These are phyloP conservation scores for Helotiales sp. DNA, from an alignment of 2,329 filamentous ascomycete species.

Conservation along the genomic window DNA sequence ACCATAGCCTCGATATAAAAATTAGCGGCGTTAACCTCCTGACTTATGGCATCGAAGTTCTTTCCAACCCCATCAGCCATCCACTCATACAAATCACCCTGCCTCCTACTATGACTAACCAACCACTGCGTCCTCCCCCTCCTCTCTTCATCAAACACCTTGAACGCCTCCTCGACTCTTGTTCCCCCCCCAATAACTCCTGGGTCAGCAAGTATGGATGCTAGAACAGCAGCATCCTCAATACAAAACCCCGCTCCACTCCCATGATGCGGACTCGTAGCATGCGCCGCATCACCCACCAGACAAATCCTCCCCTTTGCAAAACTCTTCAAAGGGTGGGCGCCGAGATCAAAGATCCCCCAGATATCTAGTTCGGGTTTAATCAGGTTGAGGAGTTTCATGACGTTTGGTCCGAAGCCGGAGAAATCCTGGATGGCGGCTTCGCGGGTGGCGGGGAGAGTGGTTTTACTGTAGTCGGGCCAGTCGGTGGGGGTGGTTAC, in stretches of 20 bases:
- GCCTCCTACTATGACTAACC: neutral
- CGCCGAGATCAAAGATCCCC: constrained; percentile 1
- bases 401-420: neutral
- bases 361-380: constrained; percentile 1
- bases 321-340: neutral
- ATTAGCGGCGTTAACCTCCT: no score
- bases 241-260: constrained; percentile 1
- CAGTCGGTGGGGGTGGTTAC: constrained; percentile 39
- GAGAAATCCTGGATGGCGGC: neutral
- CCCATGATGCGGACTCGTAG: constrained; percentile 2
- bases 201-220: neutral
- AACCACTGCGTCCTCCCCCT: neutral
- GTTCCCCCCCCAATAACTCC: neutral
- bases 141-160: neutral
- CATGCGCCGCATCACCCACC: constrained; percentile 4
- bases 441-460: neutral
- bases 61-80: neutral
- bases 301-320: constrained; percentile 1
- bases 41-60: no score
- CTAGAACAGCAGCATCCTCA: constrained; percentile 2
- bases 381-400: neutral
- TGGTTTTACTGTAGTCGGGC: neutral
- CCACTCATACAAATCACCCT: constrained; percentile 6
- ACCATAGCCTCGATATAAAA: no score
- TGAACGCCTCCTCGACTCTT: neutral